Evolutionary conservation across 164 flowering plant genomes (phyloP).

Genomic region (Cinnamomum chago): DNA sequence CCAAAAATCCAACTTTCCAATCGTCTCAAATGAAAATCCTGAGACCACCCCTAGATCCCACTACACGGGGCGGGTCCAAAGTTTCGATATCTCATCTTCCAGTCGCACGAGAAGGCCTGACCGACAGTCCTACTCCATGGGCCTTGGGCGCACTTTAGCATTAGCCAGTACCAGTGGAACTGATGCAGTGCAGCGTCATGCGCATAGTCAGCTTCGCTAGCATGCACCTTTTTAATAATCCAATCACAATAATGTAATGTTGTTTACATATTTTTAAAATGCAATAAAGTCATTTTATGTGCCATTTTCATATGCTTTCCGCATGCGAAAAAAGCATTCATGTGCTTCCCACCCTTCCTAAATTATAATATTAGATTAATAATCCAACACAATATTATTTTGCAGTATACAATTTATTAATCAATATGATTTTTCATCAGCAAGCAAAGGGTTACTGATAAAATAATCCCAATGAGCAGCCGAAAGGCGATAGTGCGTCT

Average conservation of each 20-base stretch:
- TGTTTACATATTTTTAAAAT: not conserved
- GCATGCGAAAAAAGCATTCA: conserved; percentile 54
- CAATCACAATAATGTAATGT: not conserved
- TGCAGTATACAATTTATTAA: not conserved
- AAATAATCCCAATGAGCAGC: conserved; percentile 1
- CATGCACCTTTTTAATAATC: not conserved
- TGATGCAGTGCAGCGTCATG: not conserved
- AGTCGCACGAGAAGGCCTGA: too few relatives aligned
- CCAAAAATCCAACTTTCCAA: too few relatives aligned
- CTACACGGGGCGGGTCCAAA: not conserved
- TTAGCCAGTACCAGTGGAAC: not conserved
- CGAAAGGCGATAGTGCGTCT: conserved; percentile 14
- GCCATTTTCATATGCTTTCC: conserved; percentile 33
- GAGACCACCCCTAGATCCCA: fast-evolving
- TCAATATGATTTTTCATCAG: not conserved
- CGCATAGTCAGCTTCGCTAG: not conserved
- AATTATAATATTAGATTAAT: not conserved
- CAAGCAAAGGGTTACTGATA: conserved; percentile 3
- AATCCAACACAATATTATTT: not conserved
- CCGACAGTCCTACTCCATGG: too few relatives aligned
- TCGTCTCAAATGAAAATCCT: too few relatives aligned
- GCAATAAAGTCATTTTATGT: conserved; percentile 1
- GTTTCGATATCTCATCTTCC: too few relatives aligned
- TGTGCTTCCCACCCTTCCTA: conserved; percentile 48
- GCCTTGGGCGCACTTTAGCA: too few relatives aligned